Base-by-base conservation (phyloP, 1,284 basidiomycete species). In the Trichosporon asahii region DNA sequence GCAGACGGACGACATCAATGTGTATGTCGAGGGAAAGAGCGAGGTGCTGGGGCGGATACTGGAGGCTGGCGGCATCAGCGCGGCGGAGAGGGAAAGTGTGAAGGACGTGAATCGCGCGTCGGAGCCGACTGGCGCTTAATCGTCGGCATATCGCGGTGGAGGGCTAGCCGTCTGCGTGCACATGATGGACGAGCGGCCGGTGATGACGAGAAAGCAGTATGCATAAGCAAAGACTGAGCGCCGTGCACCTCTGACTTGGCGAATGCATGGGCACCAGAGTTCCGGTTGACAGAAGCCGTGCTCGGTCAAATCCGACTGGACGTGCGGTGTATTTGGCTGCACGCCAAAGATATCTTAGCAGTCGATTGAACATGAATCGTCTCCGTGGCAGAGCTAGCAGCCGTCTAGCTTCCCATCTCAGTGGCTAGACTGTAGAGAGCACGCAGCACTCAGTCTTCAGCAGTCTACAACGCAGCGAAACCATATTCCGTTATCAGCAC, bases 21-120 rank as follows among this genome's bases (percentile, higher is more conserved):
- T 9, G 11, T 69, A 71, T 12, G 14, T 68, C 5, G 37, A 12
- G 1, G 70, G 60, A 15, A 69, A 71, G 66, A 64, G 18, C 9
- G 61, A 15, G 3, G 61, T 71, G 21, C 21, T 71, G 3, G 46
- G 6, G 31, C 27, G 27, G 15, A 33, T 71, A 15, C 40, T 71
- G 35, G 7, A 27, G n/a, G 29, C 23, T 2, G 40, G 64, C 23
- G 29, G 25, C 9, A 33, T 67, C 21, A 37, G 29, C 15, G 44
- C 66, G 3, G 65, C 5, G 18, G 68, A 69, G 65, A 46, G 29
- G 40, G 40, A 14, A 4, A 21, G 14, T 9, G 66, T 69, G 4
- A 18, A 29, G 3, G 66, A 44, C 18, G 21, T 61, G 31, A 67
- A 67, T 63, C 49, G 49, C 21, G 49, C 49, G 9, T 21, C 21